phyloP scores from a whole-genome alignment of 23 red algal genomes.

The Gracilaria caudata region DNA sequence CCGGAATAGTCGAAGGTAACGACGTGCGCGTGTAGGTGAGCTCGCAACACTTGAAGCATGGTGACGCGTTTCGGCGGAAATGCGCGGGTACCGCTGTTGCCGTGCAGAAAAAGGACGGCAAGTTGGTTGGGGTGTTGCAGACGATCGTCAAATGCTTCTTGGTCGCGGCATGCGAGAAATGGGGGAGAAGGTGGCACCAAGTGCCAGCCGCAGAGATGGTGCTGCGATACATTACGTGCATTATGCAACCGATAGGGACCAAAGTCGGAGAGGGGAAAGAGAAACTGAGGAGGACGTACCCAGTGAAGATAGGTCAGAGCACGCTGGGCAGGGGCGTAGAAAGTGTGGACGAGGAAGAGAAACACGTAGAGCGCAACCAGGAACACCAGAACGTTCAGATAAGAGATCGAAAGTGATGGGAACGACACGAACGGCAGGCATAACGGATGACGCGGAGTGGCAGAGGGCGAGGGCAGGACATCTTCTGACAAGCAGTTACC shows the following conservation, averaged over 20 bases:
- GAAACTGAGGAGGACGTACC: constrained; percentile 37
- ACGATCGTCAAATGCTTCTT: constrained; percentile 54
- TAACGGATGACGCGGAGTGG: neutral
- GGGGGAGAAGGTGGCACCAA: constrained; percentile 61
- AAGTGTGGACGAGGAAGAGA: constrained; percentile 29
- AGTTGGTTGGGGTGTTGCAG: constrained; percentile 39
- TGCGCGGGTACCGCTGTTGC: constrained; percentile 63
- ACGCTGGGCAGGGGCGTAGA: constrained; percentile 30
- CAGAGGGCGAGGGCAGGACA: neutral
- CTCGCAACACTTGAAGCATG: constrained; percentile 41
- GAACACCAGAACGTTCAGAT: neutral
- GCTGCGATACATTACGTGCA: constrained; percentile 30
- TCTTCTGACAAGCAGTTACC: neutral
- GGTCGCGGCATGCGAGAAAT: constrained; percentile 16
- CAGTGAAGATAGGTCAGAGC: constrained; percentile 55
- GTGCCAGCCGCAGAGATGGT: constrained; percentile 72
- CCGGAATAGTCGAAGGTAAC: constrained; percentile 77
- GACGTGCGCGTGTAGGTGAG: constrained; percentile 67
- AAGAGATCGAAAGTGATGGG: neutral
- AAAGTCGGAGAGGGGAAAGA: constrained; percentile 53
- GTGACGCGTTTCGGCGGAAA: constrained; percentile 65
- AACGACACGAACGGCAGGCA: constrained; percentile 4
- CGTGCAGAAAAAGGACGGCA: constrained; percentile 69
- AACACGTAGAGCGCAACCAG: neutral
- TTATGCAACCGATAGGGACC: constrained; percentile 37